These are phyloP conservation scores for Acanthamoeba triangularis DNA, from an alignment of 208 protist genomes.

Conservation along the genomic window DNA sequence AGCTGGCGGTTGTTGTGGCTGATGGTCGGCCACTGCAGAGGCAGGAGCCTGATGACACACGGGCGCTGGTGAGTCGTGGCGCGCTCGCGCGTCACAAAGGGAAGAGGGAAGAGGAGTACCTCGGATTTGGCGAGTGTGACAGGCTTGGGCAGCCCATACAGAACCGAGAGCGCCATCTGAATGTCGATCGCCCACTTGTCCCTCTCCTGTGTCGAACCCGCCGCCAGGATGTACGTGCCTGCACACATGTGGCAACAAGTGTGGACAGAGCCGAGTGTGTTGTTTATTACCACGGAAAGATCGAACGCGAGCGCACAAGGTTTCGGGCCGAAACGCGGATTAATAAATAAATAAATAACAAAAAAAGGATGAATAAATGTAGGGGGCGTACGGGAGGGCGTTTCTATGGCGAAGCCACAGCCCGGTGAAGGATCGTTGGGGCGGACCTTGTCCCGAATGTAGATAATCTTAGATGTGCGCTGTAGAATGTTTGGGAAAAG, in stretches of 20 bases:
- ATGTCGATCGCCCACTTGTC: constrained; percentile 49
- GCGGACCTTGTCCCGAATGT: constrained; percentile 55
- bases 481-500: no score
- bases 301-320: no score
- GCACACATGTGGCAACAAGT: no score
- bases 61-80: no score
- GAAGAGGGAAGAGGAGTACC: no score
- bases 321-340: no score
- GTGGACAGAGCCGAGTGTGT: no score
- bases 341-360: background rate
- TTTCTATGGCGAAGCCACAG: constrained; percentile 63
- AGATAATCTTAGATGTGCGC: constrained; percentile 40
- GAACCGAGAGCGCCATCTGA: constrained; percentile 35
- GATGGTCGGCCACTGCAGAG: background rate
- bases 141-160: constrained; percentile 57
- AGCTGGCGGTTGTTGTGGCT: background rate
- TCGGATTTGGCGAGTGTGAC: background rate
- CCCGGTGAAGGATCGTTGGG: background rate
- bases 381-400: constrained; percentile 29
- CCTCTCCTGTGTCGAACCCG: background rate
- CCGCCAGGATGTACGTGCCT: constrained; percentile 54
- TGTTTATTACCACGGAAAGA: no score
- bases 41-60: background rate
- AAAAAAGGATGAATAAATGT: no score
- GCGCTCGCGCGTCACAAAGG: no score